Base-by-base conservation (phyloP, 2,329 filamentous ascomycete genomes). In the Pseudogymnoascus sp. region DNA sequence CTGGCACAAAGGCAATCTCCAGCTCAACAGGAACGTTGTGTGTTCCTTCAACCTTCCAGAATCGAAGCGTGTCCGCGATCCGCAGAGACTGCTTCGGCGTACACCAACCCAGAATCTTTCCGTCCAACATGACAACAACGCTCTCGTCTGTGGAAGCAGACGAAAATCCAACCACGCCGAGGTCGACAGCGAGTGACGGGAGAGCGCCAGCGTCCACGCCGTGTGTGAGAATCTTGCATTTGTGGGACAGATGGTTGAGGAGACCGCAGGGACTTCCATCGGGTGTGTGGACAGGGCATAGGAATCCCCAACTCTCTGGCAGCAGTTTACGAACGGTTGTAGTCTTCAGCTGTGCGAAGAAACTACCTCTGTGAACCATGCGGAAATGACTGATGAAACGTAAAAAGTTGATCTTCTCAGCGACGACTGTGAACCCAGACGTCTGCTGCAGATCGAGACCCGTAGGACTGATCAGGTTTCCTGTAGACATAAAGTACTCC, bases 341-440 rank as follows among this genome's bases (percentile, higher is more conserved):
- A 0, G 95, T 99, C 78, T 97, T 97, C 68, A 99, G 78, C 74
- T 97, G 91, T 3, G 95, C 95, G 75, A 99, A 99, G 83, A 99
- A 99, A 74, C 91, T 95, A 81, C 95, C 95, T 86, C 95, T 87
- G 79, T 99, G 95, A 64, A 99, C 91, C 92, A 97, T 97, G 69
- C 95, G 89, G 83, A 99, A 99, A 76, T 99, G 95, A 76, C 91
- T 95, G 78, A 99, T 96, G 79, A 97, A 99, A 71, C 95, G 91
- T 72, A 96, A 86, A 75, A 97, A 99, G 79, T 99, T 99, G 74
- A 99, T 93, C 82, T 97, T 97, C 75, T 99, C 95, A 2, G 95
- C 95, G 61, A 97, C 93, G 61, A 99, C 92, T 0, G 91, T 96
- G 76, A 96, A 99, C 67, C 95, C 95, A 11, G 93, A 95, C 0